Evolutionary conservation across 2,329 filamentous ascomycete species (phyloP).

Genomic region (Endoconidiophora polonica): DNA sequence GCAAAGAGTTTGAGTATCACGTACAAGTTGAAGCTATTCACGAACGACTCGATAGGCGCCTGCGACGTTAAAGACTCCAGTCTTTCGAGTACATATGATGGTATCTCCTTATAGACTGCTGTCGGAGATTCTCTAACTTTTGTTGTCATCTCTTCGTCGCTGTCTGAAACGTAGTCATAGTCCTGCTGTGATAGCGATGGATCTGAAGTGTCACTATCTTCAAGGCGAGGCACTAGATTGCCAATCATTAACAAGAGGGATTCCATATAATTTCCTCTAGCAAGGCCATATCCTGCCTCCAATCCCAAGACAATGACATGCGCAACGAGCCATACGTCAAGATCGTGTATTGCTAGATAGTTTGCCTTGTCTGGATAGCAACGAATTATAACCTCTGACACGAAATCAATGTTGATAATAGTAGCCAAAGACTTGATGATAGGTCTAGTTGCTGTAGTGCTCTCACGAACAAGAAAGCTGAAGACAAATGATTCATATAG

Average conservation of each 20-base stretch:
- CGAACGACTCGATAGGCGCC: conserved; percentile 1
- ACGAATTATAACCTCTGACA: conserved; percentile 19
- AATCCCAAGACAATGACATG: conserved; percentile 46
- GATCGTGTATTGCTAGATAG: conserved; percentile 17
- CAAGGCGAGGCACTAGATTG: background rate
- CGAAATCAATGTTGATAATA: conserved; percentile 11
- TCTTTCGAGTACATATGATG: conserved; percentile 2
- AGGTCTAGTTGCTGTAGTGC: background rate
- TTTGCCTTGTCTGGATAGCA: too few species aligned
- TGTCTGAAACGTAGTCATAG: background rate
- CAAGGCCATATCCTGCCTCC: conserved; percentile 13
- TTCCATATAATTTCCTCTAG: background rate
- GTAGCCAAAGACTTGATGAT: background rate
- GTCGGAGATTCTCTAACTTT: too few species aligned
- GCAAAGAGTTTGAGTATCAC: background rate
- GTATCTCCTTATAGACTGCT: background rate
- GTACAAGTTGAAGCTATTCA: conserved; percentile 5
- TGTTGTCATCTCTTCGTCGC: background rate
- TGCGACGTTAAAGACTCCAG: conserved; percentile 6
- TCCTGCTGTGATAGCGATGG: too few species aligned
- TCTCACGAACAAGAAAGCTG: conserved; percentile 22
- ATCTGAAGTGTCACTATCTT: too few species aligned
- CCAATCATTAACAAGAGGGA: background rate
- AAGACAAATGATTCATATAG: conserved; percentile 23
- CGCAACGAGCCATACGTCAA: conserved; percentile 47